phyloP scores from a whole-genome alignment of 1,284 basidiomycete genomes.

The Trichosporon asahii region DNA sequence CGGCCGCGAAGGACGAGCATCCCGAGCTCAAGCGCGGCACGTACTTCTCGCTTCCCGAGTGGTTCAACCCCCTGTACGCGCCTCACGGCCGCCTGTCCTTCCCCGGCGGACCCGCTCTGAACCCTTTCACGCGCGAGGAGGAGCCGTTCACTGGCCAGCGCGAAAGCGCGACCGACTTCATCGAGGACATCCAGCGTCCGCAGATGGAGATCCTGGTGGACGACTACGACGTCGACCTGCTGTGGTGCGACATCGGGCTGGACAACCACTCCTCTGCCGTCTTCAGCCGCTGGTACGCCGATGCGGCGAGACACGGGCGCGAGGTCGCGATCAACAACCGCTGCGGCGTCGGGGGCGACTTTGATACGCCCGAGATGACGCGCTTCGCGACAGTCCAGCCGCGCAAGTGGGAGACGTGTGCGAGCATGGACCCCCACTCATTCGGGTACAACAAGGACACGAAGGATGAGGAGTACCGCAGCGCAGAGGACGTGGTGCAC shows the following conservation, averaged over 20 bases:
- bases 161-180: constrained; percentile 55
- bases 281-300: constrained; percentile 58
- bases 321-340: constrained; percentile 62
- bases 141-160: constrained; percentile 61
- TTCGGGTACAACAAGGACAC: constrained; percentile 53
- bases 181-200: constrained; percentile 58
- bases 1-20: constrained; percentile 53
- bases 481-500: constrained; percentile 56
- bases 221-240: constrained; percentile 59
- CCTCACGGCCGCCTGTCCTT: constrained; percentile 55
- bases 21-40: constrained; percentile 28
- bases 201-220: constrained; percentile 60
- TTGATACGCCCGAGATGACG: constrained; percentile 61
- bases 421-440: constrained; percentile 26
- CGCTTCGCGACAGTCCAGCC: constrained; percentile 57
- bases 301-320: constrained; percentile 55
- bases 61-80: constrained; percentile 60
- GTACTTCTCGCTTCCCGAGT: constrained; percentile 53
- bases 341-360: constrained; percentile 52
- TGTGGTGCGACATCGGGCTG: constrained; percentile 61
- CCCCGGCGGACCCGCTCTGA: constrained; percentile 59
- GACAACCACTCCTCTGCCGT: constrained; percentile 57
- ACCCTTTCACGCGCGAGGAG: constrained; percentile 57
- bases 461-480: constrained; percentile 56
- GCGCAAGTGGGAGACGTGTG: constrained; percentile 59